Base-by-base conservation (phyloP, 2,329 filamentous ascomycete species). In the Diaporthe batatas region DNA sequence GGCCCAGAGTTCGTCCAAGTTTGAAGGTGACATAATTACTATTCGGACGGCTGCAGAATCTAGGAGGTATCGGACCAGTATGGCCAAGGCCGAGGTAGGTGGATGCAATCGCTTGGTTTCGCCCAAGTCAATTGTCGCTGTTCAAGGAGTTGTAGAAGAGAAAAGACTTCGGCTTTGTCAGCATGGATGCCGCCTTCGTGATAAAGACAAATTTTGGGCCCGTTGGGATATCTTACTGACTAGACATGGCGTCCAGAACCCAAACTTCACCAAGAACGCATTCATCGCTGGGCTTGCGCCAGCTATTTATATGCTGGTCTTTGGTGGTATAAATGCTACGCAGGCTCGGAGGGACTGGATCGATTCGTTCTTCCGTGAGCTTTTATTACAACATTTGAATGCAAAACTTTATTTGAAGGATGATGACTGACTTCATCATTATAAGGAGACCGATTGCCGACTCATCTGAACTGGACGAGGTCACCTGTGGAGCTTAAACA, bases 281-380 rank as follows among this genome's bases (percentile, higher is more conserved):
- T 58, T 49, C 12, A 57, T 70, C 6, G 53, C 67, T 29, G 67
- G 67, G 2, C 53, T 70, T 25, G 67, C 67, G 76, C 77, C 76
- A 4, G 77, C 72, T 6, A 73, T 78, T 3, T 77, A 75, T 44
- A 42, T 78, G 74, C 32, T 69, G 5, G 75, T 75, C 0, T 51
- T 77, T 53, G 77, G 76, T 70, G 76, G 76, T 29, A 65, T 70
- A 5, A 69, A 73, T 53, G 74, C 58, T 1, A 75, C 68, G 4
- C 75, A 75, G 10, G 73, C 44, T 34, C 75, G 68, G 6, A 78
- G 77, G 49, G 34, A 68, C 1, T 78, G 75, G 75, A 25, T 78
- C 10, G 73, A 55, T 34, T 54, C 75, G 0, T 76, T 74, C 29
- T 77, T 77, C 51, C 73, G 76, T 77, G 64, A 14, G 75, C 76